These are phyloP conservation scores for Xylaria sp. DNA, from an alignment of 2,329 filamentous ascomycete genomes.

Conservation along the genomic window DNA sequence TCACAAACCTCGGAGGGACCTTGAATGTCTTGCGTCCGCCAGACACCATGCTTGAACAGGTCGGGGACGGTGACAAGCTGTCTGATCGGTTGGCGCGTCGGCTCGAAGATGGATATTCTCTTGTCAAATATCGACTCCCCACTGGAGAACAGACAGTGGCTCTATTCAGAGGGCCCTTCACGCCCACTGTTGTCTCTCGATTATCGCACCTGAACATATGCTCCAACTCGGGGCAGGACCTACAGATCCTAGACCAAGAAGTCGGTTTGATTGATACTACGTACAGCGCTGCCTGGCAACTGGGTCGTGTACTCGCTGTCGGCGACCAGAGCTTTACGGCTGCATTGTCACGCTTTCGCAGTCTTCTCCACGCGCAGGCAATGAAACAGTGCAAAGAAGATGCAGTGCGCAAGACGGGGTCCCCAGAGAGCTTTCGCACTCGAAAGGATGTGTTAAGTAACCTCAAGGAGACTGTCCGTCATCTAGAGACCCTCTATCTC, in stretches of 20 bases:
- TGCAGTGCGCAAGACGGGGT: too few relatives aligned
- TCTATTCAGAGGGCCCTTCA: constrained; percentile 44
- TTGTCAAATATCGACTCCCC: constrained; percentile 42
- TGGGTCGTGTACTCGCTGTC: constrained; percentile 49
- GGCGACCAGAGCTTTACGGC: constrained; percentile 36
- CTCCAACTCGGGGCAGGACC: constrained; percentile 44
- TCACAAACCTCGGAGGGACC: constrained; percentile 36
- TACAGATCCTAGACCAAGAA: constrained; percentile 48
- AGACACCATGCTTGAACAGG: neutral
- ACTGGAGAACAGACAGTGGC: constrained; percentile 50
- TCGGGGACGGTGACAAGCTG: neutral
- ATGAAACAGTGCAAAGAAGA: neutral
- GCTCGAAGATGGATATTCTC: constrained; percentile 47
- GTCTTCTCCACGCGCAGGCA: constrained; percentile 21
- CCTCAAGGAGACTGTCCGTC: too few relatives aligned
- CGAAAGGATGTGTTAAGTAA: too few relatives aligned
- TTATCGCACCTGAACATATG: constrained; percentile 9
- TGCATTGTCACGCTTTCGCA: constrained; percentile 29
- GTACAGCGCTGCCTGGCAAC: constrained; percentile 51
- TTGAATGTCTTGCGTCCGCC: constrained; percentile 29
- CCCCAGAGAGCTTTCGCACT: too few relatives aligned
- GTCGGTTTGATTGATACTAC: constrained; percentile 51
- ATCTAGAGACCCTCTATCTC: too few relatives aligned
- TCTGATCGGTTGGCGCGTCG: constrained; percentile 9
- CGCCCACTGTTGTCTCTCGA: constrained; percentile 35